Base-by-base conservation (phyloP, 2,329 filamentous ascomycete genomes). In the Ophiostoma sp. region DNA sequence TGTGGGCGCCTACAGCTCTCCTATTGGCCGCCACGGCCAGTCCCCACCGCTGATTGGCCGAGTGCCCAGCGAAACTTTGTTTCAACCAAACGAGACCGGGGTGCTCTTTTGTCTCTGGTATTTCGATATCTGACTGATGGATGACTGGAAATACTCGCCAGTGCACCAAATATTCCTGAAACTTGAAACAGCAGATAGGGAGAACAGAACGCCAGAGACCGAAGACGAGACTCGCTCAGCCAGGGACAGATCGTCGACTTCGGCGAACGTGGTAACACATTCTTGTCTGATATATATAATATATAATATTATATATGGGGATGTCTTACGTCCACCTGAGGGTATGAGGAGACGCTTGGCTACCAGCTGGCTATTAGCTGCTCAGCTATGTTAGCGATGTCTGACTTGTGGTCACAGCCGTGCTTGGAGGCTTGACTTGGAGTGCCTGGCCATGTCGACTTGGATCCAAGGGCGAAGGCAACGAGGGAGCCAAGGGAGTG, bases 181-280 rank as follows among this genome's bases (percentile, higher is more conserved):
- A 62, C 36, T 62, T 55, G 58, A 41, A 62, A 62, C 58, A 41
- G 58, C 27, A 40, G 58, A 9, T 16, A 27, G 18, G 11, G 49
- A 18, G 49, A n/a, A 18, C 16, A 55, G n/a, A n/a, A n/a, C n/a
- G n/a, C n/a, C n/a, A n/a, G 5, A 55, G 42, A 5, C 42, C 14
- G 7, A 45, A 45, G 9, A 45, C 9, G 42, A 45, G 42, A 45
- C 42, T 45, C 42, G 14, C n/a, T 47, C 49, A 12, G 8, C 49
- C 16, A 62, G 38, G 36, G 36, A 41, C 27, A 38, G 58, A 62
- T 62, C 58, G 58, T 41, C 58, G 58, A 62, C 58, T 41, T 41
- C 38, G 58, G 58, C 58, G 58, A 62, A 40, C 58, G 58, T 40
- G 58, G 58, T 41, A 36, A 4, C 14, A 41, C 58, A 40, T 41